Base-by-base conservation (phyloP, 805 yeast genomes). In the Wickerhamiella kazuoi region DNA sequence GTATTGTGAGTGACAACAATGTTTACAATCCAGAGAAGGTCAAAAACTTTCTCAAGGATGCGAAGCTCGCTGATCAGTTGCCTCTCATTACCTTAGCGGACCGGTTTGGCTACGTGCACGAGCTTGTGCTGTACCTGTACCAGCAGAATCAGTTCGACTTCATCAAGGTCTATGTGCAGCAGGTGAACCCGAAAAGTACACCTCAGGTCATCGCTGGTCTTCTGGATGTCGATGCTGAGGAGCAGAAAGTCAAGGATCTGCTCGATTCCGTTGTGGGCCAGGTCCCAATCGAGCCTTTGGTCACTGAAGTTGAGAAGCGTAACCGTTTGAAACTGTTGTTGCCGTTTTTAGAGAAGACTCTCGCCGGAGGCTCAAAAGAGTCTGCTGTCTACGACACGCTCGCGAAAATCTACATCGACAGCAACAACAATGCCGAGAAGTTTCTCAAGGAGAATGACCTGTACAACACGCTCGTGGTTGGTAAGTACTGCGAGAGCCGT, bases 401-500 rank as follows among this genome's bases (percentile, higher is more conserved):
- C 60, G 98, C 98, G 36, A 90, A 90, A 67, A 90, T 90, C 50
- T 90, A 90, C 69, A 90, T 90, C 54, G 99, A 90, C 61, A 80
- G 94, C 44, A 90, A 90, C 69, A 90, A 90, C 67, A 79, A 84
- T 50, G 97, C 99, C 29, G 99, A 90, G 60, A 84, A 83, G 61
- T 90, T 90, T 68, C 71, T 90, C 65, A 78, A 76, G 56, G 97
- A 87, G 61, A 90, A 90, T 61, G 70, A 76, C 50, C 69, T 71
- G 54, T 90, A 90, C 63, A 93, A 90, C 62, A 79, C 97, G n/a
- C 66, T 81, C 50, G 79, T 79, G 52, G 96, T 90, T 48, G 99
- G 98, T 68, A 83, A 75, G 57, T 90, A 90, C 68, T 90, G 99
- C 70, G 99, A 90, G 64, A 87, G 82, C 73, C 80, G 98, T 63